A percentile compares a stretch with the other conserved stretches of the same genome.
These are phyloP conservation scores for Claviceps monticola DNA, from an alignment of 2,329 filamentous ascomycete species.

Conservation along the genomic window DNA sequence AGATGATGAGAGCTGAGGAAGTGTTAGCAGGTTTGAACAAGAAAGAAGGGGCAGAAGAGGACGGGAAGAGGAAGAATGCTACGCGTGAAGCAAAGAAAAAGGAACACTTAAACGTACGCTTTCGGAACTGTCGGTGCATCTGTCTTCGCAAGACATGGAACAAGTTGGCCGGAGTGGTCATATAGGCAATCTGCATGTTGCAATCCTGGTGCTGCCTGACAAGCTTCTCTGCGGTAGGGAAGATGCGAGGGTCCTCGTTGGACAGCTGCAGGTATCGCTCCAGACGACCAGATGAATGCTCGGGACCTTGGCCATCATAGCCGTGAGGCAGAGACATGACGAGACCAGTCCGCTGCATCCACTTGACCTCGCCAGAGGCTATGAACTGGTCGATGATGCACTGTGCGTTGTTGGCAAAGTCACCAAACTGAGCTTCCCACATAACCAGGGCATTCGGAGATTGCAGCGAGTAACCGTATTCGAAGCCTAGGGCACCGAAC, in stretches of 20 bases:
- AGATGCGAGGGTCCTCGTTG: constrained; percentile 93
- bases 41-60: not conserved
- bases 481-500: constrained; percentile 73
- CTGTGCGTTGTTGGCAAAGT: constrained; percentile 99
- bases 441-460: constrained; percentile 95
- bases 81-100: not conserved
- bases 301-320: constrained; percentile 94
- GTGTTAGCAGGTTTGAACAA: constrained; percentile 1
- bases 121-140: constrained; percentile 98
- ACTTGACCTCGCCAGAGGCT: constrained; percentile 93
- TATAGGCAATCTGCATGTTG: constrained; percentile 97
- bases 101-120: constrained; percentile 46
- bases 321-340: constrained; percentile 95
- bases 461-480: constrained; percentile 95
- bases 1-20: constrained; percentile 66
- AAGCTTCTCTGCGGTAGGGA: constrained; percentile 77
- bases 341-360: constrained; percentile 93
- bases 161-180: constrained; percentile 89
- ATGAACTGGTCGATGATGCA: constrained; percentile 99
- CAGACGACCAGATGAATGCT: constrained; percentile 94
- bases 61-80: not conserved
- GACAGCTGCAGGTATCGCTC: constrained; percentile 95
- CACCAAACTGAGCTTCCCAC: constrained; percentile 99
- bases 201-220: constrained; percentile 97
- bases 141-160: constrained; percentile 95